Base-by-base conservation (phyloP, 495 filamentous ascomycete species). In the Rostrohypoxylon terebratum region DNA sequence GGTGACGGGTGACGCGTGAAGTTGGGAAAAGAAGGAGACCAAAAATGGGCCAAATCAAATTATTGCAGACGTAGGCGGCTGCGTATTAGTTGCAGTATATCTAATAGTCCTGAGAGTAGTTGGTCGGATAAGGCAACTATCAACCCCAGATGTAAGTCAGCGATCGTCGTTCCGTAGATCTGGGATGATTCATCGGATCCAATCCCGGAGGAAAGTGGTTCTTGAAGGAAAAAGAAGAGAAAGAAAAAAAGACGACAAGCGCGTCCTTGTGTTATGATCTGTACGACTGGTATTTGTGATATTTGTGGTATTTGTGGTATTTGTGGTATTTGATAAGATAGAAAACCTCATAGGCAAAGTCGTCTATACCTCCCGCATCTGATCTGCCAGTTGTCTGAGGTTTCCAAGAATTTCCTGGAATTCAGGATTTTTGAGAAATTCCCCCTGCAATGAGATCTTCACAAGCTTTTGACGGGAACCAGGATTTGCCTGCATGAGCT, bases 391-490 rank as follows among this genome's bases (percentile, higher is more conserved):
- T 68, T 68, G 69, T 72, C 45, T 72, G 69, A 72, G 51, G 47
- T 59, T 73, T 54, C 62, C 60, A 66, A 42, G 61, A 47, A 48
- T 54, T 59, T 68, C 68, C 71, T 34, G 61, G 48, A 48, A 63
- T 59, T 65, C 68, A 75, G 63, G 72, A 75, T 71, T 74, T 68
- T 23, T 21, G 34, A 23, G 28, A 23, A 3, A 36, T 53, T 28
- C 66, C 66, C 44, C 66, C 44, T 69, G 71, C 40, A 21, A 25
- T 58, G 45, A 44, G 65, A 62, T 74, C 66, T 69, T 74, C 66
- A 62, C 66, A 70, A 70, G 66, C 71, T 74, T 73, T 54, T 50
- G 55, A 58, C 11, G 23, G 28, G 50, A 34, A 33, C 34, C 66
- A 60, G 55, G 68, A 60, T 45, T 64, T 5, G 34, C 21, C 11